phyloP scores from a whole-genome alignment of 768 basidiomycete genomes.

The Naganishia kalamii region DNA sequence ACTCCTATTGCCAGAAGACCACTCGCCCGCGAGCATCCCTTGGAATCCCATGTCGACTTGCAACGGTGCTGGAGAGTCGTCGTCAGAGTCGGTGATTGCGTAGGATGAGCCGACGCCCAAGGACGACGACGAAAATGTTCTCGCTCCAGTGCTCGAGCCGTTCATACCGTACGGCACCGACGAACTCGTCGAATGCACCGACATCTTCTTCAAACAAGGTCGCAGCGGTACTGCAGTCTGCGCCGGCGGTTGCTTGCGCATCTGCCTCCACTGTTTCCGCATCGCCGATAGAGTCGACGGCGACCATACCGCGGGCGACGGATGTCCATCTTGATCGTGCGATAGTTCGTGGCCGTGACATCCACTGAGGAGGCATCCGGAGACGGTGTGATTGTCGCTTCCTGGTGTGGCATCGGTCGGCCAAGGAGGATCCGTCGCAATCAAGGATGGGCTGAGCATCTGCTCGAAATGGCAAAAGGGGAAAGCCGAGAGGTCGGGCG shows the following conservation, averaged over 20 bases:
- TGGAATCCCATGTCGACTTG: neutral
- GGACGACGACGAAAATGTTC: neutral
- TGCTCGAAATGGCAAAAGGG: slow-evolving; percentile 13
- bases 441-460: slow-evolving; percentile 1
- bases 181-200: neutral
- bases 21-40: neutral
- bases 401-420: neutral
- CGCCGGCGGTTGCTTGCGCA: slow-evolving; percentile 6
- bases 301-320: slow-evolving; percentile 3
- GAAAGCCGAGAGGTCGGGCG: neutral
- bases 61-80: neutral
- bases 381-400: slow-evolving; percentile 5
- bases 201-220: slow-evolving; percentile 16
- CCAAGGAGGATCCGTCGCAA: neutral
- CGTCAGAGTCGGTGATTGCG: neutral
- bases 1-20: neutral
- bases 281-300: neutral
- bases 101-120: slow-evolving; percentile 4
- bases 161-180: neutral
- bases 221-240: slow-evolving; percentile 11
- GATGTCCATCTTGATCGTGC: slow-evolving; percentile 9
- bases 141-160: neutral
- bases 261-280: slow-evolving; percentile 5
- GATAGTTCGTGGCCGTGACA: neutral
- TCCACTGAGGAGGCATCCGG: slow-evolving; percentile 4